Evolutionary conservation across 2,329 filamentous ascomycete genomes (phyloP), one percentile per base, ranked within the genome.

Genomic region (Penicillium carneum): DNA sequence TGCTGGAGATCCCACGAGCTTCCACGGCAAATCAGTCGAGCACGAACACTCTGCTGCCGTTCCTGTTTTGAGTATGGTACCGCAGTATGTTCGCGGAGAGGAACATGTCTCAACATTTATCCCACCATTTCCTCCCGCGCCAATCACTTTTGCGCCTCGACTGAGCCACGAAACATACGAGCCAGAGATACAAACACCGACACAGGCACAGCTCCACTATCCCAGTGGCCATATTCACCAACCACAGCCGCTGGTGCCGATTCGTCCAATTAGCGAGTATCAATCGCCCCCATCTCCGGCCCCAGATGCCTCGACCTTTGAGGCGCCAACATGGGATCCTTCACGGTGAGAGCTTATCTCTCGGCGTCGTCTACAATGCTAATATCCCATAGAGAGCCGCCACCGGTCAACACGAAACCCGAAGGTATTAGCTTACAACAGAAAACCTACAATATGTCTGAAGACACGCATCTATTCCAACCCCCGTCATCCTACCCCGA

Each of bases 391-490:
- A 91, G 88, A 74, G 86, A 88, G 70, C 79, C 82, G 31, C 87
- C 87, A 18, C 87, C 87, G 4, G 57, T 77, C 2, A 78, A 90
- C 71, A 92, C 93, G 5, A 90, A 84, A 72, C 93, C 93, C 9
- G 95, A 98, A 82, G 94, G 93, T 7, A 82, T 87, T 63, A 92
- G 96, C 75, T 90, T 98, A 72, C 92, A 93, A 16, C 84, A 84
- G 48, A 86, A 88, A 59, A 87, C 87, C 57, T 98, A 98, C 77
- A 84, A 86, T 59, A 97, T 97, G 89, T 96, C 90, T 58, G 86
- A 85, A 58, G 90, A 93, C 75, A 83, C 84, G 18, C 78, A 87
- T 36, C 87, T 91, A 10, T 98, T 96, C 77, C 85, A 91, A 56
- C 86, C 93, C 34, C 93, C 93, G 18, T 78, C 82, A 62, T 84